phyloP scores from a whole-genome alignment of 306 rosid species.

The Purshia tridentata region DNA sequence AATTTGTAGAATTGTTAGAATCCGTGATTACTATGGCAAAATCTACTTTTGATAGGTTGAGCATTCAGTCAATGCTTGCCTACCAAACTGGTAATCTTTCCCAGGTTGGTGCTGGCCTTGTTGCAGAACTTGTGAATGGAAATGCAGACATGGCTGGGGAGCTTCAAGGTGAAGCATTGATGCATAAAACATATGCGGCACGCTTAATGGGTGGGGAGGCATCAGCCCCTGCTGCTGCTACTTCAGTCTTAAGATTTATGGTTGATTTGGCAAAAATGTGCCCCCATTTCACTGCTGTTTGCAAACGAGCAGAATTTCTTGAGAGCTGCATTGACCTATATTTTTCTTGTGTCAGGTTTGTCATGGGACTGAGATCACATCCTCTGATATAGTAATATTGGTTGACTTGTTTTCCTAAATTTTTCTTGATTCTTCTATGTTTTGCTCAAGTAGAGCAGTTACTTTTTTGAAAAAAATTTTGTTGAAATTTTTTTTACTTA shows the following conservation, averaged over 20 bases:
- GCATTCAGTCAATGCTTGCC: conserved; percentile 91
- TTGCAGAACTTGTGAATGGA: conserved; percentile 96
- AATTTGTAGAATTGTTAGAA: conserved; percentile 82
- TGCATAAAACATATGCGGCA: conserved; percentile 99
- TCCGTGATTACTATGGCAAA: conserved; percentile 91
- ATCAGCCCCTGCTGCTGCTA: conserved; percentile 97
- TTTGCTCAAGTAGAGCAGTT: conserved; percentile 7
- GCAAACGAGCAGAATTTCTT: conserved; percentile 90
- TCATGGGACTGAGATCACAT: conserved; percentile 15
- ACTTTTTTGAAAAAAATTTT: neutral
- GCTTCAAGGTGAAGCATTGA: conserved; percentile 98
- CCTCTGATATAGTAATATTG: conserved; percentile 7
- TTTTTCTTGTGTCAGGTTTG: conserved; percentile 97
- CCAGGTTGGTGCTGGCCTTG: conserved; percentile 91
- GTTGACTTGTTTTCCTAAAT: conserved; percentile 9
- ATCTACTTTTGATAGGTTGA: conserved; percentile 87
- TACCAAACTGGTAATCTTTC: conserved; percentile 94
- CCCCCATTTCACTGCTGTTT: conserved; percentile 78
- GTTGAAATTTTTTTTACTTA: conserved; percentile 3
- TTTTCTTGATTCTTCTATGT: neutral
- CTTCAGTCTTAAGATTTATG: conserved; percentile 93
- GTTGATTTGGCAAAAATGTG: conserved; percentile 99
- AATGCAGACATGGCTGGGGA: conserved; percentile 96
- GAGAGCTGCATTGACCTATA: conserved; percentile 94
- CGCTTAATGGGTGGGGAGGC: conserved; percentile 99